Evolutionary conservation across 768 basidiomycete genomes (phyloP).

Genomic region (Dendrothele bispora): DNA sequence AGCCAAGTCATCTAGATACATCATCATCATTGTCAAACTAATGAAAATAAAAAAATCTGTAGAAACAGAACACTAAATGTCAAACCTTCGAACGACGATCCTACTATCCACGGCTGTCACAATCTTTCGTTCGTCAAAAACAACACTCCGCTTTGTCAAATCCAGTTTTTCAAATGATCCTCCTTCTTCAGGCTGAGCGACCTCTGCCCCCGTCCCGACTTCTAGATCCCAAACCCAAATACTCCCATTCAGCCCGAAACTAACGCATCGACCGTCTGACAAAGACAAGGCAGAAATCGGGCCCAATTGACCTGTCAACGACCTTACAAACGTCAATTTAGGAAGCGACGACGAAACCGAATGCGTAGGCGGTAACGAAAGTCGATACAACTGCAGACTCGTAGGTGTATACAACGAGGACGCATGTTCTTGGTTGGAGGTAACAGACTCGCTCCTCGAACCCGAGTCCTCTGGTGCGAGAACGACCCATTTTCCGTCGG

Average conservation of each 20-base stretch:
- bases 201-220: conserved; percentile 44
- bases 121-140: conserved; percentile 76
- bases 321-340: conserved; percentile 71
- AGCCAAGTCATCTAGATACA: no score
- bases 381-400: conserved; percentile 72
- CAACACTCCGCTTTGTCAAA: conserved; percentile 44
- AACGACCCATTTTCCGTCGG: conserved; percentile 86
- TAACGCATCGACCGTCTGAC: conserved; percentile 82
- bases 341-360: conserved; percentile 54
- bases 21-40: no score
- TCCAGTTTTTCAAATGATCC: conserved; percentile 14
- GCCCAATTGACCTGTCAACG: conserved; percentile 67
- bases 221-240: conserved; percentile 91
- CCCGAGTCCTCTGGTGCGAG: conserved; percentile 57
- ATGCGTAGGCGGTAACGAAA: conserved; percentile 55
- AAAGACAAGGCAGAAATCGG: conserved; percentile 67
- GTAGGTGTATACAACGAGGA: conserved; percentile 46
- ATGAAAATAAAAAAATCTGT: no score
- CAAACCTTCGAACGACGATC: conserved; percentile 55
- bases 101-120: conserved; percentile 44
- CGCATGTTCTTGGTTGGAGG: conserved; percentile 23
- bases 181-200: conserved; percentile 28
- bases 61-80: no score
- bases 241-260: conserved; percentile 66
- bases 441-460: conserved; percentile 9